phyloP scores from a whole-genome alignment of 192 early-diverging fungal genomes.

The Phycomyces blakesleeanus region DNA sequence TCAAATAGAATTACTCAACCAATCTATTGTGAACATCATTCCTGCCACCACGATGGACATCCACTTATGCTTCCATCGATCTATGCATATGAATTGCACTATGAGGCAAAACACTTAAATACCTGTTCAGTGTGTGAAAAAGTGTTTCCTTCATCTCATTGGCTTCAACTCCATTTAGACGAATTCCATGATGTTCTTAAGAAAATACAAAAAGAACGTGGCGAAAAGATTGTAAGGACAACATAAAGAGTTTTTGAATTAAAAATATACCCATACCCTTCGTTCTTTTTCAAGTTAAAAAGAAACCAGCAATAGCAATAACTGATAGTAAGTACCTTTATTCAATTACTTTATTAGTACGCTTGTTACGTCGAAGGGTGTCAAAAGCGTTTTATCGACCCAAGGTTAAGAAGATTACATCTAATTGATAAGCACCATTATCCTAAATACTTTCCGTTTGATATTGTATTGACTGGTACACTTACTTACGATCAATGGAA shows the following conservation, averaged over 20 bases:
- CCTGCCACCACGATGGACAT: neutral
- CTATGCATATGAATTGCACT: slow-evolving; percentile 46
- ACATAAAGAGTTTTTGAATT: no score
- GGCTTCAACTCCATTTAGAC: slow-evolving; percentile 45
- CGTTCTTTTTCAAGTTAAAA: no score
- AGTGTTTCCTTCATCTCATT: slow-evolving; percentile 45
- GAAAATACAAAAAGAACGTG: slow-evolving; percentile 42
- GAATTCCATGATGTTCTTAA: slow-evolving; percentile 48
- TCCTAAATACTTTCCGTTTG: slow-evolving; percentile 48
- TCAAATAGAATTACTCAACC: neutral
- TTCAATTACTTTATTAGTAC: slow-evolving; percentile 37
- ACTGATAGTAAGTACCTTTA: no score
- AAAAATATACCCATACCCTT: no score
- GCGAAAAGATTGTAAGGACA: slow-evolving; percentile 45
- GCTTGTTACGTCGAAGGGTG: slow-evolving; percentile 52
- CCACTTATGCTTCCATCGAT: slow-evolving; percentile 29
- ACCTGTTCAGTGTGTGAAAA: slow-evolving; percentile 43
- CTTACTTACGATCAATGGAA: slow-evolving; percentile 29
- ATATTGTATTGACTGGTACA: slow-evolving; percentile 38
- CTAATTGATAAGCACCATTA: slow-evolving; percentile 53
- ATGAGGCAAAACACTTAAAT: slow-evolving; percentile 46
- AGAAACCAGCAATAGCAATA: no score
- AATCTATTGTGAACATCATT: neutral
- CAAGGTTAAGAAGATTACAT: slow-evolving; percentile 41
- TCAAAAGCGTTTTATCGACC: slow-evolving; percentile 31